These are phyloP conservation scores for Linnemannia zychae DNA, from an alignment of 192 early-diverging fungal species.

Conservation along the genomic window DNA sequence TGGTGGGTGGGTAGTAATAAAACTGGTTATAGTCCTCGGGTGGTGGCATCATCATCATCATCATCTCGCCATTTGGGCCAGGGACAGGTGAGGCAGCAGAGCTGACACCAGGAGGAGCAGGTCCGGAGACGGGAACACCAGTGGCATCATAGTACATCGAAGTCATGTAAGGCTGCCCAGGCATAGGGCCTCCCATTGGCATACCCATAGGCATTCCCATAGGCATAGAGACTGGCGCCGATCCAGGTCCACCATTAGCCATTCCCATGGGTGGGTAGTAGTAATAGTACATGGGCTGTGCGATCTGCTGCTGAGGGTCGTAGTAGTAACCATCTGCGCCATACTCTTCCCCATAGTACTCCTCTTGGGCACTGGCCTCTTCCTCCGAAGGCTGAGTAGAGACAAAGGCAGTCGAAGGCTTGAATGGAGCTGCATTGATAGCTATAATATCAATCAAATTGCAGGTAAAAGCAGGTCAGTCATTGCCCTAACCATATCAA, in stretches of 20 bases:
- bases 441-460: conserved; percentile 9
- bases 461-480: not conserved
- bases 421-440: conserved; percentile 51
- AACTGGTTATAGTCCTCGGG: conserved; percentile 53
- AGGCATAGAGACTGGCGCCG: conserved; percentile 18
- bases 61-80: conserved; percentile 36
- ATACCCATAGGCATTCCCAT: conserved; percentile 47
- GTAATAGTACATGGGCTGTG: conserved; percentile 51
- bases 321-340: conserved; percentile 38
- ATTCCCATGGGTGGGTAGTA: conserved; percentile 40
- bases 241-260: conserved; percentile 14
- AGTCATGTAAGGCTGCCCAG: conserved; percentile 41
- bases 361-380: conserved; percentile 19
- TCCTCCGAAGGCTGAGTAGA: conserved; percentile 6
- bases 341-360: conserved; percentile 31
- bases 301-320: conserved; percentile 40
- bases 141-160: conserved; percentile 40
- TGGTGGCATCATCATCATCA: conserved; percentile 51
- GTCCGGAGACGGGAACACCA: conserved; percentile 24
- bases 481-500: not conserved
- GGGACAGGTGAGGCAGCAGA: conserved; percentile 6
- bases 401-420: conserved; percentile 20
- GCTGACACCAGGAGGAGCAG: conserved; percentile 12
- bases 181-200: conserved; percentile 34
- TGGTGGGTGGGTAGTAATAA: conserved; percentile 44